Base-by-base conservation (phyloP, 306 rosid genomes). In the Herpetospermum pedunculosum region DNA sequence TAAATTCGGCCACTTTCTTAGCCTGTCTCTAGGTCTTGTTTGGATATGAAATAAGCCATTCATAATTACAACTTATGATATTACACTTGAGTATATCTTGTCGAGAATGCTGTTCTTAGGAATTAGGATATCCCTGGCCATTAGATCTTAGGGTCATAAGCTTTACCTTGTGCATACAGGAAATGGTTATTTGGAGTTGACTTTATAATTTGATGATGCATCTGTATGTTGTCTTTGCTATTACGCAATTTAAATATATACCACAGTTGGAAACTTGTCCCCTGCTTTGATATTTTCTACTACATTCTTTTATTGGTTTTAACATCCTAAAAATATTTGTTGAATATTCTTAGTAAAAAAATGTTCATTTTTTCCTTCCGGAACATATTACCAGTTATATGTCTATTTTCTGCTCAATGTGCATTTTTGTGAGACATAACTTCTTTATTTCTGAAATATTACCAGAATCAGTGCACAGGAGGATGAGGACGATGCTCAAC, bases 401-500 rank as follows among this genome's bases (percentile, higher is more conserved):
- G 9, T 73, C 28, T 30, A 18, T 7, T 55, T 75, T 75, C 40
- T 38, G 49, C 32, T 58, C 30, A 15, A 44, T 38, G 54, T 3
- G 1, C 21, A 43, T 43, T 41, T 43, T 68, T 43, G 73, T 28
- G 37, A 41, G 47, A 29, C 76, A 29, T 28, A 18, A 29, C 48
- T 72, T 72, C 15, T 10, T 37, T 58, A 9, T 25, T 59, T 75
- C 46, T 59, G 55, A 15, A 81, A 15, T 65, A 52, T 75, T 60
- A 43, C 71, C 78, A 94, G 97, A 85, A 89, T 91, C 79, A 94
- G 99, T 77, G 96, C 97, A 78, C 99, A 82, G 76, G 99, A 94
- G 70, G 99, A 94, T 80, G 99, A 94, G 82, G 99, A 94, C 75
- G 92, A 89, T n/a, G 18, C 87, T 81, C 85, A 76, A 81, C 89